Conservation (phyloP, 768 basidiomycete genomes). For the Phanerodontia chrysosporium region DNA sequence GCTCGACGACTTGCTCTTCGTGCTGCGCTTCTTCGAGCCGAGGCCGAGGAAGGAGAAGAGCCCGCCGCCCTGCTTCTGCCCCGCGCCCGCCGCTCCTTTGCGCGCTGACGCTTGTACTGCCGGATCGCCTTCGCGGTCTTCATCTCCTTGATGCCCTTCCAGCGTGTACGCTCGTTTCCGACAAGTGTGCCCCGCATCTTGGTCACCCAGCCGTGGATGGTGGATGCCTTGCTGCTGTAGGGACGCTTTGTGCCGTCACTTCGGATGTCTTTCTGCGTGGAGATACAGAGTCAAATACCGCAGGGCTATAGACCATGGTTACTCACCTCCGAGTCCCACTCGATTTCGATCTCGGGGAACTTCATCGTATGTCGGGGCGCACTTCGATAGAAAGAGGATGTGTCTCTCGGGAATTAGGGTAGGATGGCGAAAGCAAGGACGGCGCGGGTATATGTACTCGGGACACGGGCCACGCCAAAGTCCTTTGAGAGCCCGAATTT, state of each 20-base stretch:
- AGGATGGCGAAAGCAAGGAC: background rate
- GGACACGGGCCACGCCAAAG: background rate
- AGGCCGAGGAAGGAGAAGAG: constrained; percentile 26
- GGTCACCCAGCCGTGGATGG: constrained; percentile 75
- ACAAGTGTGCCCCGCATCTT: constrained; percentile 71
- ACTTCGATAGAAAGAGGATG: background rate
- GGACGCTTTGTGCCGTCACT: constrained; percentile 15
- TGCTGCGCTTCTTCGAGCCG: constrained; percentile 4
- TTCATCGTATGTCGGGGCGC: background rate
- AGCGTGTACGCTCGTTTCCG: constrained; percentile 55
- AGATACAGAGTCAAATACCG: background rate
- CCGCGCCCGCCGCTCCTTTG: constrained; percentile 19
- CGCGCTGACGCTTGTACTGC: constrained; percentile 26
- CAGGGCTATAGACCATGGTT: background rate
- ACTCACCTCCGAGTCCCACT: background rate
- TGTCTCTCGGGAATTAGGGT: background rate
- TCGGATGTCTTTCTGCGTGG: constrained; percentile 8
- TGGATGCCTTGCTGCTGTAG: constrained; percentile 37
- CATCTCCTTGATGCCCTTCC: constrained; percentile 69
- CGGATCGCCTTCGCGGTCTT: constrained; percentile 40
- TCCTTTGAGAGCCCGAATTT: background rate
- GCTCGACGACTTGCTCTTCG: background rate
- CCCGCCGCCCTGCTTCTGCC: constrained; percentile 18
- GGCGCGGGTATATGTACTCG: background rate
- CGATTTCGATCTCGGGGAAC: background rate